A percentile compares a stretch with the other conserved stretches of the same genome.
These are phyloP conservation scores for Fallopia convolvulus DNA, from an alignment of 148 eudicot genomes.

Conservation along the genomic window DNA sequence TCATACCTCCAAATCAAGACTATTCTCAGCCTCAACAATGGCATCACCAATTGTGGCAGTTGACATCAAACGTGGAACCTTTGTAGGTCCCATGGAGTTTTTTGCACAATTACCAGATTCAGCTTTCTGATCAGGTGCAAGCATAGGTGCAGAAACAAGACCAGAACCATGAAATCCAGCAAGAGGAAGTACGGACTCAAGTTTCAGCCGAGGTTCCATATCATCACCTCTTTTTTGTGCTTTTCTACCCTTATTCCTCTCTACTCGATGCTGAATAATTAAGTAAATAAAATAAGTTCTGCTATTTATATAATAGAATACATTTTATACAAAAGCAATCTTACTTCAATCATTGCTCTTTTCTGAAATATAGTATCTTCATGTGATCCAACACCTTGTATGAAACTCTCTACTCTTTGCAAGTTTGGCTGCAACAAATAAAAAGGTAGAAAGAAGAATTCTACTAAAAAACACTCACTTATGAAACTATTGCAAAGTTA, in stretches of 20 bases:
- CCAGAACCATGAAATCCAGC: conserved; percentile 83
- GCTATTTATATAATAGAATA: background rate
- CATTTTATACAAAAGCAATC: background rate
- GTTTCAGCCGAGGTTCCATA: conserved; percentile 48
- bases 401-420: conserved; percentile 68
- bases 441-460: background rate
- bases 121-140: conserved; percentile 57
- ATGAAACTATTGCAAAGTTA: background rate
- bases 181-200: conserved; percentile 76
- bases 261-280: conserved; percentile 61
- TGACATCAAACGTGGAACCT: conserved; percentile 49
- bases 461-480: background rate
- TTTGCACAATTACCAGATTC: conserved; percentile 5
- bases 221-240: conserved; percentile 75
- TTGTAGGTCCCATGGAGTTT: conserved; percentile 24
- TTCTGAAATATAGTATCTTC: conserved; percentile 85
- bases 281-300: background rate
- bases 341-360: conserved; percentile 74
- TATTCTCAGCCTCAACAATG: conserved; percentile 75
- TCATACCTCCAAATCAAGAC: conserved; percentile 54
- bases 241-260: conserved; percentile 66
- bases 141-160: conserved; percentile 77
- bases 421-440: conserved; percentile 56
- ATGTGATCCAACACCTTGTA: conserved; percentile 91
- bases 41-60: conserved; percentile 81